A percentile compares a stretch with the other conserved stretches of the same genome.
Evolutionary conservation across 495 filamentous ascomycete species (phyloP).

Genomic region (Pseudoneurospora amorphoporcata): DNA sequence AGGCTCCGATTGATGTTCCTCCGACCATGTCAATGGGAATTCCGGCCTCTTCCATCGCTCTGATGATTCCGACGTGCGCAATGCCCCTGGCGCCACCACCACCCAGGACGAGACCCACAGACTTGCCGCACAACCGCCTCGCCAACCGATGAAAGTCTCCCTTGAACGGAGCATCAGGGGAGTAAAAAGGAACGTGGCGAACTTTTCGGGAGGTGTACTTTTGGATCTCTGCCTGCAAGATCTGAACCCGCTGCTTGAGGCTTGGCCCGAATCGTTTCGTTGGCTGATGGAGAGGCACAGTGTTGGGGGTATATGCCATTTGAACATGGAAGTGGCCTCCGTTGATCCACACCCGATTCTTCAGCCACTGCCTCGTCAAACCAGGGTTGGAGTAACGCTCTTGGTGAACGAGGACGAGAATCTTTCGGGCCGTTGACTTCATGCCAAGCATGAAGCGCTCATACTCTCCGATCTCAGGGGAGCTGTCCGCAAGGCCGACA

Average conservation of each 20-base stretch:
- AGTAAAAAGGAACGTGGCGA: slow-evolving; percentile 79
- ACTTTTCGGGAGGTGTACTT: slow-evolving; percentile 89
- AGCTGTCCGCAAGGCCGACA: slow-evolving; percentile 84
- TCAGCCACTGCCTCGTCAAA: slow-evolving; percentile 77
- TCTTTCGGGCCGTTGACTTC: slow-evolving; percentile 93
- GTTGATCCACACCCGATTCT: slow-evolving; percentile 94
- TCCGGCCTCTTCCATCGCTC: slow-evolving; percentile 90
- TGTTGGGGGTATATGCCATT: slow-evolving; percentile 77
- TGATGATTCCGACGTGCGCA: slow-evolving; percentile 83
- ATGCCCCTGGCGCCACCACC: slow-evolving; percentile 90
- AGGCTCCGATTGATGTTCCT: slow-evolving; percentile 95
- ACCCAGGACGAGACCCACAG: slow-evolving; percentile 86
- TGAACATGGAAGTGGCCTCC: slow-evolving; percentile 98
- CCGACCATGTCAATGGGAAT: slow-evolving; percentile 95
- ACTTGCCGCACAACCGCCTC: slow-evolving; percentile 83
- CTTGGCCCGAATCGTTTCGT: slow-evolving; percentile 71
- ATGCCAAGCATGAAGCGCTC: slow-evolving; percentile 91
- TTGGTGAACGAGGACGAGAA: slow-evolving; percentile 83
- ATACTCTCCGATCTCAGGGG: slow-evolving; percentile 85
- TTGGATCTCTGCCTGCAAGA: slow-evolving; percentile 91
- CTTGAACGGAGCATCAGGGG: slow-evolving; percentile 84
- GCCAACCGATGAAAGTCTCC: slow-evolving; percentile 93
- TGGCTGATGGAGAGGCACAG: slow-evolving; percentile 67
- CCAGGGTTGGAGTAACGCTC: slow-evolving; percentile 83
- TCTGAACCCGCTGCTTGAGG: slow-evolving; percentile 86